Base-by-base conservation (phyloP, 164 flowering plant genomes). In the Malania oleifera region DNA sequence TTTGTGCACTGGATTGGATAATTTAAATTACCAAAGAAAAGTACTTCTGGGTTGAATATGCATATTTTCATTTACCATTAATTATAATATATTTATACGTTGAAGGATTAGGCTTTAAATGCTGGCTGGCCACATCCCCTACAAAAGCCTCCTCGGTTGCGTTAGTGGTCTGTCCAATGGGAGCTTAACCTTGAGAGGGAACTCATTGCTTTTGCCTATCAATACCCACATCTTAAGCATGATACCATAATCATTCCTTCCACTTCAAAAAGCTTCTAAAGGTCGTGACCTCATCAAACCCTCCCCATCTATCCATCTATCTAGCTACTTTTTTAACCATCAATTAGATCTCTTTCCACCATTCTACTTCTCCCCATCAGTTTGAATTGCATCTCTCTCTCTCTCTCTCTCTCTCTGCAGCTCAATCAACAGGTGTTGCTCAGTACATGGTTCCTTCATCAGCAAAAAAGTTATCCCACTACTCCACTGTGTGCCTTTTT, bases 211-310 rank as follows among this genome's bases (percentile, higher is more conserved):
- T 56, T 70, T 74, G 67, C 67, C 46, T 65, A 46, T 53, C 70
- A 47, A 39, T 52, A 38, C 54, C 62, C 72, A 49, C 65, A 48
- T 62, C 55, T 47, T 56, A 62, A 66, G 75, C 77, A 76, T 70
- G 69, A 76, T 70, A 57, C 75, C 35, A 28, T 62, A 62, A 73
- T 76, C 31, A 76, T 73, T 55, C 59, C 61, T 57, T 48, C 59
- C 75, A 48, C 67, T 63, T 66, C 40, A 26, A 49, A 57, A 70
- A 62, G 59, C 7, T 26, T 27, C 31, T 49, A 57, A n/a, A n/a
- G n/a, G n/a, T n/a, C n/a, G 62, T 73, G 67, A 60, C 62, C 63
- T 67, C 75, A 70, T 62, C 63, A 41, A n/a, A n/a, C 56, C 27
- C 63, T 35, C 20, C 9, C 6, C 12, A 51, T 2, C 57, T n/a